These are phyloP conservation scores for Chrysoporthe puriensis DNA, from an alignment of 2,329 filamentous ascomycete genomes.

Conservation along the genomic window DNA sequence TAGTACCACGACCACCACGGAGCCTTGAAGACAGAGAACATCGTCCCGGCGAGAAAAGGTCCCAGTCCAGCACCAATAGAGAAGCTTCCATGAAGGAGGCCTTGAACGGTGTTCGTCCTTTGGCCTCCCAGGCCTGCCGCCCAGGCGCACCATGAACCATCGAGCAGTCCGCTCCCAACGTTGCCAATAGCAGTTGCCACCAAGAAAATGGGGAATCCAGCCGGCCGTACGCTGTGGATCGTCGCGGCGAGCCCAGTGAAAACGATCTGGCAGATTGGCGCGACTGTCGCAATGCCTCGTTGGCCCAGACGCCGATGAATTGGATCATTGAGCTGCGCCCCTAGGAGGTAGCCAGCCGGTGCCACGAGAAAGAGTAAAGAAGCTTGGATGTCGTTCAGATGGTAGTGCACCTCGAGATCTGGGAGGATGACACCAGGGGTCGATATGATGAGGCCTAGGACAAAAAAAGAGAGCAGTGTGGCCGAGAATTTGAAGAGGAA, in stretches of 20 bases:
- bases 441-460: conserved; percentile 35
- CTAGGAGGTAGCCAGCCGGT: conserved; percentile 48
- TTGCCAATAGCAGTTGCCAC: conserved; percentile 38
- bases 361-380: conserved; percentile 49
- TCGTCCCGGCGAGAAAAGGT: conserved; percentile 39
- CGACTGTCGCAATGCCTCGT: conserved; percentile 45
- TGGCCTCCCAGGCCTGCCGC: conserved; percentile 44
- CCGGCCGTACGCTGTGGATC: conserved; percentile 30
- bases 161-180: conserved; percentile 45
- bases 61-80: conserved; percentile 44
- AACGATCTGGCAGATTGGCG: conserved; percentile 42
- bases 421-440: conserved; percentile 40
- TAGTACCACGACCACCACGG: conserved; percentile 46
- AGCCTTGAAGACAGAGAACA: conserved; percentile 34
- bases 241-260: conserved; percentile 36
- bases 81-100: conserved; percentile 46
- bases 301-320: conserved; percentile 47
- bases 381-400: conserved; percentile 45
- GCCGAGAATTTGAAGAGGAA: conserved; percentile 20
- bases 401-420: conserved; percentile 44
- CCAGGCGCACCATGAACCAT: conserved; percentile 51
- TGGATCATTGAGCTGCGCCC: conserved; percentile 43
- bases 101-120: conserved; percentile 41
- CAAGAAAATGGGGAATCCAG: conserved; percentile 38
- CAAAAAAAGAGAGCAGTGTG: conserved; percentile 31